Base-by-base conservation (phyloP, 768 basidiomycete genomes). In the Leccinum longicurvipes region DNA sequence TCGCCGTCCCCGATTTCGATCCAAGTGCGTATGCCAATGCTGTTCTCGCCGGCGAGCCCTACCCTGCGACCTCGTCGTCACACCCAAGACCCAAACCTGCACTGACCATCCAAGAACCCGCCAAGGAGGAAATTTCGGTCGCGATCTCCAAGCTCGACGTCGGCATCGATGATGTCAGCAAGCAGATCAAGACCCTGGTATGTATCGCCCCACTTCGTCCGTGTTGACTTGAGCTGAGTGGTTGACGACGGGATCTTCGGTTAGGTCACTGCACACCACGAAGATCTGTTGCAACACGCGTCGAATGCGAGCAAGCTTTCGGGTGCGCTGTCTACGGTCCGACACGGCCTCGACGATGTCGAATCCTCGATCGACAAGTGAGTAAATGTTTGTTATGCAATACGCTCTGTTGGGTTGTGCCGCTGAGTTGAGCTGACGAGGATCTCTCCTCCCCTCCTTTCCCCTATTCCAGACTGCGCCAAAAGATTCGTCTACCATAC, bases 21-120 rank as follows among this genome's bases (percentile, higher is more conserved):
- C 79, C 91, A 15, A 89, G 91, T 65, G 88, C 89, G 41, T 97
- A 95, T 68, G 95, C 95, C 3, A 94, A 94, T 70, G 85, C 91
- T 15, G 82, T 96, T 52, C 80, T 98, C 23, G 87, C 93, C 5
- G 89, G 91, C 24, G 87, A 93, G 61, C 68, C 84, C 0, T 92
- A 95, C 67, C 81, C 85, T 12, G 71, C 79, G 50, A 74, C 71
- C 55, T 66, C 70, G 72, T 71, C 63, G 0, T 53, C 21, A 7
- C 68, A 27, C 53, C 63, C 25, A 55, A 71, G 63, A 45, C 49
- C 48, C 32, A 65, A 60, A 24, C 1, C 41, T 0, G 55, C 66
- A 19, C 61, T 76, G 14, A 66, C 71, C 21, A 50, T 63, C 0
- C 76, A 81, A 24, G 83, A 85, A 49, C 80, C 81, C 7, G 79